Base-by-base conservation (phyloP, 2,329 filamentous ascomycete genomes). In the Talaromyces funiculosus region DNA sequence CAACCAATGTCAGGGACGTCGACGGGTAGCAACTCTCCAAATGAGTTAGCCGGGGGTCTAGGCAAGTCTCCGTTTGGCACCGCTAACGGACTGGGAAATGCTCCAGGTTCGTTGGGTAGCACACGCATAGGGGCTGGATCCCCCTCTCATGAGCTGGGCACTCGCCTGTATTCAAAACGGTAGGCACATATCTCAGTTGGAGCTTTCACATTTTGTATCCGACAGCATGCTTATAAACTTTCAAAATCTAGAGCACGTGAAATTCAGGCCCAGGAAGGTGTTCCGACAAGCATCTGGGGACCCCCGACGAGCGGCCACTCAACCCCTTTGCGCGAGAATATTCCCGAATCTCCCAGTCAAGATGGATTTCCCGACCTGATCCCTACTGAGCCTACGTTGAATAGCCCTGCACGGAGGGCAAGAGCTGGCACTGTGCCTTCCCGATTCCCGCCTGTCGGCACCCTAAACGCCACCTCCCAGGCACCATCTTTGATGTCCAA, bases 401-500 rank as follows among this genome's bases (percentile, higher is more conserved):
- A 88, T 67, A 77, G 80, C 60, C 82, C 89, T 68, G 84, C 86
- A 53, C 86, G 94, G 65, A 87, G 94, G 72, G 89, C 91, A 67
- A 86, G 94, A 73, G 94, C 94, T 63, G 94, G 94, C 66, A 99
- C 94, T 3, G 87, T 99, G n/a, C 94, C 94, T 22, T 97, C 94
- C 49, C 85, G 93, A 64, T 95, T 99, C 72, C 92, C 92, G 31
- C 89, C 90, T 16, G 88, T 89, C 26, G 86, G 86, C 57, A 82
- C 84, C 4, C 80, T 84, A 61, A 87, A 78, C 47, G 69, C 77
- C 37, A 83, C 80, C 66, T 75, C 86, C 16, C 82, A 87, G 68
- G 76, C 81, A 68, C 76, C 81, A 56, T 78, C 81, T 2, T 78
- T 85, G 42, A 82, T 88, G 54, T 84, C 90, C 57, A 94, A 95